Percentiles rank a stretch among this genome's conserved stretches.
phyloP scores from a whole-genome alignment of 148 eudicot genomes.

The Chenopodium berlandieri region DNA sequence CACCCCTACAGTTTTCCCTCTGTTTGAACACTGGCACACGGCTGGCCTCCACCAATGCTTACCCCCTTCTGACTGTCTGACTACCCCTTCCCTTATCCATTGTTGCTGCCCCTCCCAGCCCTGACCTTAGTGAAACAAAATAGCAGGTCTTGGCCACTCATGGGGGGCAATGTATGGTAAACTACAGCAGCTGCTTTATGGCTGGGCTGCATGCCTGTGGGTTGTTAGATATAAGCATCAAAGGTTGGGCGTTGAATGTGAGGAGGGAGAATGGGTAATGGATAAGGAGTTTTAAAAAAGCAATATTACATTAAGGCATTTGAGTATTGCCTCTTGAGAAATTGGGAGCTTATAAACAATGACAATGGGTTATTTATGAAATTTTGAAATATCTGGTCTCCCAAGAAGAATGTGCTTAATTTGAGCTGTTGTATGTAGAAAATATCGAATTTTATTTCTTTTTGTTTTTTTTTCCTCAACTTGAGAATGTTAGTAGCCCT shows the following conservation, averaged over 20 bases:
- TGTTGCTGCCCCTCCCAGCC: too few relatives aligned
- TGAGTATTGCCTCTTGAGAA: background rate
- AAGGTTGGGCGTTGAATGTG: background rate
- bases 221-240: background rate
- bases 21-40: too few relatives aligned
- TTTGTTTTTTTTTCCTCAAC: background rate
- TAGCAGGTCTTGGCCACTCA: background rate
- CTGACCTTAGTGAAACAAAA: background rate
- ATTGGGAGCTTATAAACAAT: background rate
- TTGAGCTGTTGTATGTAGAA: background rate
- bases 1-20: too few relatives aligned
- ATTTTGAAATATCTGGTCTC: background rate
- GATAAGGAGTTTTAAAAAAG: too few relatives aligned
- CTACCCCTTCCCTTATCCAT: too few relatives aligned
- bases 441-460: too few relatives aligned
- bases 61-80: too few relatives aligned
- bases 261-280: background rate
- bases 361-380: background rate
- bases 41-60: too few relatives aligned
- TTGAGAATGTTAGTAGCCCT: background rate
- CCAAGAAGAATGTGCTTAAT: background rate
- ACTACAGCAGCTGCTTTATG: background rate
- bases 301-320: too few relatives aligned
- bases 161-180: too few relatives aligned
- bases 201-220: background rate